Conservation (phyloP, 2,329 filamentous ascomycete genomes). For the Pleurostoma richardsiae region DNA sequence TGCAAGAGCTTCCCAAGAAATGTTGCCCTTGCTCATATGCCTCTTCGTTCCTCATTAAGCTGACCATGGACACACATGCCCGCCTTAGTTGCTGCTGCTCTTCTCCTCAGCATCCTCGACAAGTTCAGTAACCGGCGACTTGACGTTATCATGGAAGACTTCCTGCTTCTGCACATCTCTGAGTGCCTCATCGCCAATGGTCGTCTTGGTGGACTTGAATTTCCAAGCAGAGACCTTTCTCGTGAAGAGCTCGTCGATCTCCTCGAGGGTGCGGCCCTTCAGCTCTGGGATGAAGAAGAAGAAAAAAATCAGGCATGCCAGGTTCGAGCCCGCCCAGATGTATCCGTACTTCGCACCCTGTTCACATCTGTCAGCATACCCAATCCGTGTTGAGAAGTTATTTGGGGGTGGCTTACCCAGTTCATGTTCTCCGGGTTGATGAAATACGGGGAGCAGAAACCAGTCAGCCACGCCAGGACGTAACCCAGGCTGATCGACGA, state of each 20-base stretch:
- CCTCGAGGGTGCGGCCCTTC: constrained; percentile 22
- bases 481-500: constrained; percentile 41
- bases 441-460: constrained; percentile 40
- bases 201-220: constrained; percentile 19
- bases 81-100: no score
- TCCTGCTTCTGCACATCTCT: constrained; percentile 12
- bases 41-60: no score
- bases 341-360: constrained; percentile 37
- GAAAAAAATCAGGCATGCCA: constrained; percentile 21
- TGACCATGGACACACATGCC: no score
- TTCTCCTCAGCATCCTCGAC: constrained; percentile 6
- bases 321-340: constrained; percentile 31
- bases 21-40: no score
- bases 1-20: no score
- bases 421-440: constrained; percentile 35
- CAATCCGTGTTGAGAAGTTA: no score
- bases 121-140: constrained; percentile 6
- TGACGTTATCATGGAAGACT: background rate
- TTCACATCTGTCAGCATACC: background rate
- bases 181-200: constrained; percentile 16
- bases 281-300: constrained; percentile 22
- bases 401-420: constrained; percentile 20
- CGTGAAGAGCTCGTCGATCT: constrained; percentile 25
- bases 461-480: constrained; percentile 37
- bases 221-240: constrained; percentile 17